These are phyloP conservation scores for Cucumis cinereus DNA, from an alignment of 306 rosid genomes.

Conservation along the genomic window DNA sequence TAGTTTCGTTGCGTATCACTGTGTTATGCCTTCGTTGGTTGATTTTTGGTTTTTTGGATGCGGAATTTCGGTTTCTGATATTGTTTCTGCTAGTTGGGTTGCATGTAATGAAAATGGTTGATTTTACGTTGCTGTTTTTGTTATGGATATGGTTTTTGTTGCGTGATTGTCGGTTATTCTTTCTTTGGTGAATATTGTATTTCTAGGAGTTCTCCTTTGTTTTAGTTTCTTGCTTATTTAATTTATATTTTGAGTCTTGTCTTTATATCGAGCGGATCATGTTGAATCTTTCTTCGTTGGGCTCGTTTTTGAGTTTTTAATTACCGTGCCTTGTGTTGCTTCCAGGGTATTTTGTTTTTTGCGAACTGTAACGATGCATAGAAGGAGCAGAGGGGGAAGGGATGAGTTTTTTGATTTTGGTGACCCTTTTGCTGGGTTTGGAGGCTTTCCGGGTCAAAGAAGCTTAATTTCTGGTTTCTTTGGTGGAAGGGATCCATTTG, in stretches of 20 bases:
- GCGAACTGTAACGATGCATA: conserved; percentile 4
- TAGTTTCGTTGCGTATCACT: not conserved
- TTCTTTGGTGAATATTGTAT: no score
- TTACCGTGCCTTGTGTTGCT: not conserved
- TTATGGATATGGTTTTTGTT: not conserved
- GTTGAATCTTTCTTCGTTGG: not conserved
- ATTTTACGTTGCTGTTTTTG: not conserved
- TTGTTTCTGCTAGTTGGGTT: not conserved
- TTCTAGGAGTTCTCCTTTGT: not conserved
- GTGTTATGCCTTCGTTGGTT: not conserved
- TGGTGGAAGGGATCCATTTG: conserved; percentile 68
- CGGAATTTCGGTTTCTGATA: not conserved
- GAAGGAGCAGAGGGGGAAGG: conserved; percentile 43
- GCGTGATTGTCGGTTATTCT: not conserved
- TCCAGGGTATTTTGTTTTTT: not conserved
- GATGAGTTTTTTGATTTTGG: conserved; percentile 17
- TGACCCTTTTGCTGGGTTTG: conserved; percentile 53
- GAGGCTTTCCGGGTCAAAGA: conserved; percentile 45
- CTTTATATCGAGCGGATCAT: not conserved
- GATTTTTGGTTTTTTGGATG: not conserved
- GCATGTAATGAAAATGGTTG: not conserved
- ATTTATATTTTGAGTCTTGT: not conserved
- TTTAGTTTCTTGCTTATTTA: not conserved
- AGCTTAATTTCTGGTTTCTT: conserved; percentile 38
- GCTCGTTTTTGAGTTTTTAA: not conserved